Evolutionary conservation across 345 rosid genomes (phyloP).

Genomic region (Aurinia saxatilis): DNA sequence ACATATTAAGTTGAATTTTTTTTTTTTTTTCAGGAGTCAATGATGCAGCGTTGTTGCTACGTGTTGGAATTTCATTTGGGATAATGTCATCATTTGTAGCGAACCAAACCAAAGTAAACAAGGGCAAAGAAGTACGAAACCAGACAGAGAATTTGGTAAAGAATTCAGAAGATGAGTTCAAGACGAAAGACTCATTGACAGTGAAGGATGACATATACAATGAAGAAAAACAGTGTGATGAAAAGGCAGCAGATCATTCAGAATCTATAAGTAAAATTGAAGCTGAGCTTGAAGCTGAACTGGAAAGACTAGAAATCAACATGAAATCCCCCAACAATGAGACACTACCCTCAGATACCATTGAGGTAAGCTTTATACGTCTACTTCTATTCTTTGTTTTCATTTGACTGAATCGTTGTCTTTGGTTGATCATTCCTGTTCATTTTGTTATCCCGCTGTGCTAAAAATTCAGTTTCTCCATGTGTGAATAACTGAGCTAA

Average conservation of each 20-base stretch:
- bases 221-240: slow-evolving; percentile 22
- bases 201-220: slow-evolving; percentile 31
- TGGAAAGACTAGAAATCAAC: slow-evolving; percentile 60
- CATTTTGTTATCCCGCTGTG: background rate
- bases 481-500: slow-evolving; percentile 36
- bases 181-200: slow-evolving; percentile 58
- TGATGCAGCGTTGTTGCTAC: slow-evolving; percentile 40
- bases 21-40: slow-evolving; percentile 35
- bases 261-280: slow-evolving; percentile 61
- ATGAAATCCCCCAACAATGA: slow-evolving; percentile 27
- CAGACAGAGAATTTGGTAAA: slow-evolving; percentile 62
- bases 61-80: slow-evolving; percentile 68
- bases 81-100: slow-evolving; percentile 44
- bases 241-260: slow-evolving; percentile 26
- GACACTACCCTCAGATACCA: slow-evolving; percentile 28
- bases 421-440: background rate
- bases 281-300: slow-evolving; percentile 83
- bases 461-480: slow-evolving; percentile 28
- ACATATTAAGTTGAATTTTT: slow-evolving; percentile 7
- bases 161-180: slow-evolving; percentile 69
- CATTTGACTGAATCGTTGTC: background rate
- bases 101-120: slow-evolving; percentile 41
- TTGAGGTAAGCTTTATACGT: too few relatives aligned
- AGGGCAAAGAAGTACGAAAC: slow-evolving; percentile 44
- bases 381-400: slow-evolving; percentile 3